phyloP scores from a whole-genome alignment of 129 eudicot genomes.

The Saposhnikovia divaricata region DNA sequence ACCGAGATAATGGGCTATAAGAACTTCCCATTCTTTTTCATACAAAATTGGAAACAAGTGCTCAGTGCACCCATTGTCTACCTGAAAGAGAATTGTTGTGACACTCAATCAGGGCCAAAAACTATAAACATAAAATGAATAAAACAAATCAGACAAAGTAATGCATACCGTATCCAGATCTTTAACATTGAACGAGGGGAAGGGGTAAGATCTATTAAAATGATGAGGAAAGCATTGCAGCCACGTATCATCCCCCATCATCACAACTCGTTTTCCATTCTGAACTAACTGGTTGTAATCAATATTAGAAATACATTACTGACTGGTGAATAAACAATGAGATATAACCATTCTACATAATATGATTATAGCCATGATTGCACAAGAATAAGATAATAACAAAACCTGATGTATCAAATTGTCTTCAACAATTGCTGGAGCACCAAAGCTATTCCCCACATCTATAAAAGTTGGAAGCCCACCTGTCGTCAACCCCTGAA shows the following conservation, averaged over 20 bases:
- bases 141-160: slow-evolving; percentile 13
- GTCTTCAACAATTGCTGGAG: slow-evolving; percentile 92
- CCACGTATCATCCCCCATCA: slow-evolving; percentile 99
- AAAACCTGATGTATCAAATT: slow-evolving; percentile 83
- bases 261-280: slow-evolving; percentile 84
- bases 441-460: slow-evolving; percentile 97
- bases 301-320: slow-evolving; percentile 1
- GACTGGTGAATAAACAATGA: neutral
- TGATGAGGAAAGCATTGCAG: slow-evolving; percentile 82
- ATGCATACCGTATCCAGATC: slow-evolving; percentile 77
- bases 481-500: slow-evolving; percentile 96
- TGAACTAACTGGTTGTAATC: slow-evolving; percentile 52
- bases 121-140: slow-evolving; percentile 5
- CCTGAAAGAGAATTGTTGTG: slow-evolving; percentile 37
- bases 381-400: neutral
- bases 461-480: slow-evolving; percentile 98
- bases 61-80: slow-evolving; percentile 77
- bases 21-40: slow-evolving; percentile 90
- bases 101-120: slow-evolving; percentile 4
- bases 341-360: neutral
- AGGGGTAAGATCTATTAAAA: slow-evolving; percentile 77
- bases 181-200: slow-evolving; percentile 94
- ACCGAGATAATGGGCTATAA: slow-evolving; percentile 96
- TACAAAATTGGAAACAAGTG: slow-evolving; percentile 70
- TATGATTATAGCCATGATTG: slow-evolving; percentile 5